These are phyloP conservation scores for Cinnamomum micranthum DNA, from an alignment of 164 flowering plant genomes.

Conservation along the genomic window DNA sequence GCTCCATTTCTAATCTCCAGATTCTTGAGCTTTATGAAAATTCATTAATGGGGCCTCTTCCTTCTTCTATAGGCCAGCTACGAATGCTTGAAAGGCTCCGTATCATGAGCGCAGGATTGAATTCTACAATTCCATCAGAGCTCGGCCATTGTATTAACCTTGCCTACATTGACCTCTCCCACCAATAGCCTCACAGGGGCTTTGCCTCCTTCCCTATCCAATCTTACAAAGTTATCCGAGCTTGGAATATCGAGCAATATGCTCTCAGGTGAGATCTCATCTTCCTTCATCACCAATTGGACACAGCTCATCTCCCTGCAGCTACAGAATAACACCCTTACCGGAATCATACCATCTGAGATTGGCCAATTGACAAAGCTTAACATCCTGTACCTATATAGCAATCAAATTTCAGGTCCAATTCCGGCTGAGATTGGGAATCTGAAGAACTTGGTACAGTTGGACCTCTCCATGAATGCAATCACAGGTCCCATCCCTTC, in stretches of 20 bases:
- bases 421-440: constrained; percentile 33
- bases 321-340: constrained; percentile 13
- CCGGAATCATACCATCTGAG: constrained; percentile 25
- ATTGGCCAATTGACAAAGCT: constrained; percentile 16
- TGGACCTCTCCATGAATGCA: constrained; percentile 52
- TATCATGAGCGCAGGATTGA: constrained; percentile 12
- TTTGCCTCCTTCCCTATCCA: constrained; percentile 19
- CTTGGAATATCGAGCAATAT: constrained; percentile 16
- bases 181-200: constrained; percentile 16
- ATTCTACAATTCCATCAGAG: constrained; percentile 25
- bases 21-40: constrained; percentile 28
- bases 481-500: constrained; percentile 58
- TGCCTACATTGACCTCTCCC: constrained; percentile 16
- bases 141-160: constrained; percentile 26
- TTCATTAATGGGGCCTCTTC: constrained; percentile 31
- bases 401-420: constrained; percentile 19
- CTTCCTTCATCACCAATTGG: constrained; percentile 26
- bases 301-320: constrained; percentile 23
- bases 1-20: constrained; percentile 21
- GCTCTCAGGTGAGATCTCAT: constrained; percentile 23
- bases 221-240: constrained; percentile 8
- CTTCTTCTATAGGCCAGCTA: constrained; percentile 39
- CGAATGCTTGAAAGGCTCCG: constrained; percentile 17
- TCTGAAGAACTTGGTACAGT: constrained; percentile 9
- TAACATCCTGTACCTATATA: constrained; percentile 5